These are phyloP conservation scores for Hortiboletus campestris DNA, from an alignment of 768 basidiomycete species.

Conservation along the genomic window DNA sequence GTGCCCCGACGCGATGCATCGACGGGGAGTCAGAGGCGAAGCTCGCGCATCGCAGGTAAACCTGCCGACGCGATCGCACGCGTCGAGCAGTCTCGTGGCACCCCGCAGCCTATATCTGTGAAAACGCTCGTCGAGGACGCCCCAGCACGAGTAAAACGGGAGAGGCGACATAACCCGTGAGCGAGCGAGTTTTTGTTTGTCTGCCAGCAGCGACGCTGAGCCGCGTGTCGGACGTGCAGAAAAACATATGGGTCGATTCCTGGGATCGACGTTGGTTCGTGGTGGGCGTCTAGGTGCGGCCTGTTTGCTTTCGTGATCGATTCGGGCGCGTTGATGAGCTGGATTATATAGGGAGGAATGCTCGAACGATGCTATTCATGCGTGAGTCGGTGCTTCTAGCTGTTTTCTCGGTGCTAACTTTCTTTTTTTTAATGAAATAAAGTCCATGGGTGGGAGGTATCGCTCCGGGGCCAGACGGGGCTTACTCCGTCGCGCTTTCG, in stretches of 20 bases:
- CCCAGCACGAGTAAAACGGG: constrained; percentile 34
- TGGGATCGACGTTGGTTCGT: constrained; percentile 72
- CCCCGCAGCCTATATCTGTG: constrained; percentile 39
- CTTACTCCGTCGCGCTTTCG: constrained; percentile 83
- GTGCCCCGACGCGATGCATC: background rate
- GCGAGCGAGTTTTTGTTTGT: background rate
- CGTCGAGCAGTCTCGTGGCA: constrained; percentile 36
- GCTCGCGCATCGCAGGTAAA: constrained; percentile 62
- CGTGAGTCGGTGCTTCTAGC: constrained; percentile 47
- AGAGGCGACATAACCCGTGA: constrained; percentile 36
- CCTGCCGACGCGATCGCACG: constrained; percentile 44
- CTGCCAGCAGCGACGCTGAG: constrained; percentile 20
- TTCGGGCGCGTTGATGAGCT: background rate
- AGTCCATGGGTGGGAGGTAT: constrained; percentile 89
- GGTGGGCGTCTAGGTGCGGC: constrained; percentile 72
- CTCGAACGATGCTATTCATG: constrained; percentile 78
- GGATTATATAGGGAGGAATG: constrained; percentile 48
- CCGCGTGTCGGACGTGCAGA: constrained; percentile 34
- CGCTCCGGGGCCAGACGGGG: constrained; percentile 55
- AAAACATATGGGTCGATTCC: constrained; percentile 83
- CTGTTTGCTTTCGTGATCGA: too few relatives aligned
- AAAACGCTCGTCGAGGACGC: constrained; percentile 34
- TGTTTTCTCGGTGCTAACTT: background rate
- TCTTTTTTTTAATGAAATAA: background rate
- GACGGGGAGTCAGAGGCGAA: constrained; percentile 50